Evolutionary conservation across 768 basidiomycete genomes (phyloP), one percentile per base, ranked within the genome.

Genomic region (Gymnopilus junonius): DNA sequence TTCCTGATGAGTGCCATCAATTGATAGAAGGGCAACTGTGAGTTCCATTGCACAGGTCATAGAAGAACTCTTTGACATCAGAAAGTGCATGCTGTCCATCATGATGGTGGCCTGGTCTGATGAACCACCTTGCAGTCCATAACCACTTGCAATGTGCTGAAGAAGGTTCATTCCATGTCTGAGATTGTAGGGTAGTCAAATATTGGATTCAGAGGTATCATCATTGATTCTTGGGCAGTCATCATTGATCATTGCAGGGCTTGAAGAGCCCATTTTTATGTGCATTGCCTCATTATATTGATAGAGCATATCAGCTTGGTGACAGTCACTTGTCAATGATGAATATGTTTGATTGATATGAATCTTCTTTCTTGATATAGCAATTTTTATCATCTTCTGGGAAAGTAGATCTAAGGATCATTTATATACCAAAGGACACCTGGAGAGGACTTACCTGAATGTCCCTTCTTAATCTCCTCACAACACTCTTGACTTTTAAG

Each of bases 361-460:
- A 5, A 17, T 25, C 12, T 3, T 10, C 45, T 15, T 7, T 35
- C 34, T 12, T 14, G n/a, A 10, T 5, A 42, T 20, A 15, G 5
- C 23, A 10, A 46, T 25, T 6, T 12, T 27, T 1, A 46, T 27
- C 45, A 46, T 4, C 12, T 46, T 46, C 11, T 6, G 45, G 23
- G 23, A 46, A 23, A 21, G 2, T 31, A 3, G 3, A 27, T 3
- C n/a, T 51, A n/a, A n/a, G n/a, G 29, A 29, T 10, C n/a, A 17
- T 27, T 27, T 51, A n/a, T n/a, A n/a, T n/a, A 86, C 86, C 59
- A 83, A 80, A 0, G 66, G 73, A 15, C 84, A 87, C 69, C 74
- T 87, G 43, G 85, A 86, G 60, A 70, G 75, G 2, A 74, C 76
- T 1, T 86, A 84, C 69, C 83, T 84, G 0, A 71, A 75, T 55